Percentiles rank a stretch among this genome's conserved stretches.
phyloP scores from a whole-genome alignment of 106 monocot genomes.

The Vanilla planifolia region DNA sequence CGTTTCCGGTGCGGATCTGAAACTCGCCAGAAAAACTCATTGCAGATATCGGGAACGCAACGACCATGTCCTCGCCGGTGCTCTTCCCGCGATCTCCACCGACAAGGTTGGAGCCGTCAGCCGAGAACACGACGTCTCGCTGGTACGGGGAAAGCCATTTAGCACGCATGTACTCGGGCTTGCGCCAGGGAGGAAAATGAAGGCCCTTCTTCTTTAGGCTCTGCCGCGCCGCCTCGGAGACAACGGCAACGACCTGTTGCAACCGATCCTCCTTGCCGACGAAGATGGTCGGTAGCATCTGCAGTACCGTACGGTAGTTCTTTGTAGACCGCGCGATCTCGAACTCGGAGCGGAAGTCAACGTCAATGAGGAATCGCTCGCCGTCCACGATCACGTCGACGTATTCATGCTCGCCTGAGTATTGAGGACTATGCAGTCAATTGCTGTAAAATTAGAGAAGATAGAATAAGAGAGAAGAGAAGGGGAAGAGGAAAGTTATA shows the following conservation, averaged over 20 bases:
- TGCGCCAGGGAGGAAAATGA: constrained; percentile 69
- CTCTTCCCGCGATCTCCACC: background rate
- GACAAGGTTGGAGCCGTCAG: background rate
- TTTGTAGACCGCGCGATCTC: constrained; percentile 71
- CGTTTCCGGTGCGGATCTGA: background rate
- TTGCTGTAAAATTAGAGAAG: background rate
- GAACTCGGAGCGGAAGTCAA: constrained; percentile 75
- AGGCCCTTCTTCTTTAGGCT: constrained; percentile 79
- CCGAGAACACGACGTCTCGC: background rate
- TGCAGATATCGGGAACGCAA: background rate
- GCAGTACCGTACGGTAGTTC: constrained; percentile 38
- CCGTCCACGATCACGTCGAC: constrained; percentile 53
- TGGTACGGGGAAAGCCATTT: constrained; percentile 51
- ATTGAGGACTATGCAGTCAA: background rate
- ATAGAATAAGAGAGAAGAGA: background rate
- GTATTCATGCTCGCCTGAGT: constrained; percentile 58
- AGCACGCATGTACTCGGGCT: constrained; percentile 55
- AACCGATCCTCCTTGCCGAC: constrained; percentile 49
- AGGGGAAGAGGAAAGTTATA: no score
- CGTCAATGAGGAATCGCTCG: constrained; percentile 43
- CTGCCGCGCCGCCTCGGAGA: constrained; percentile 43
- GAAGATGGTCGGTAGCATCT: constrained; percentile 53
- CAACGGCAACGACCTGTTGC: constrained; percentile 41
- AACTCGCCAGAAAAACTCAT: constrained; percentile 9
- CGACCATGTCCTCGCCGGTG: constrained; percentile 9